Evolutionary conservation across 768 basidiomycete species (phyloP).

Genomic region (Hericium erinaceus): DNA sequence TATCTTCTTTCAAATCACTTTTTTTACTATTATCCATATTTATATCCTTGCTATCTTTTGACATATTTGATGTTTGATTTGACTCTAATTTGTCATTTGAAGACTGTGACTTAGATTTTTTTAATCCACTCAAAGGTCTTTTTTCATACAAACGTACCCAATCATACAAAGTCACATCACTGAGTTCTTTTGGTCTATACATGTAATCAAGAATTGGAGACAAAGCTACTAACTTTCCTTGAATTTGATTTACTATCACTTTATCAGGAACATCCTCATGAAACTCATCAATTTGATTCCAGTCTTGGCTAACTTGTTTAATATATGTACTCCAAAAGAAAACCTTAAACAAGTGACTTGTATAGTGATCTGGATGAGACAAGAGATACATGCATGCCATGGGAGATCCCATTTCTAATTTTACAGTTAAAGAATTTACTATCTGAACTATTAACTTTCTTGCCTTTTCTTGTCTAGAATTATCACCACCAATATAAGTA

Average conservation of each 20-base stretch:
- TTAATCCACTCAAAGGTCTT: neutral
- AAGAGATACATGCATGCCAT: conserved; percentile 28
- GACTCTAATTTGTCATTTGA: neutral
- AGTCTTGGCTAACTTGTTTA: conserved; percentile 13
- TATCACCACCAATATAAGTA: conserved; percentile 14
- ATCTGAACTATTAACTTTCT: conserved; percentile 27
- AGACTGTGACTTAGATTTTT: neutral
- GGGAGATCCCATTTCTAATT: conserved; percentile 29
- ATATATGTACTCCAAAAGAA: conserved; percentile 28
- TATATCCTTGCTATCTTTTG: no score
- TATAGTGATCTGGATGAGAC: conserved; percentile 30
- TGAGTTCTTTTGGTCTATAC: conserved; percentile 15
- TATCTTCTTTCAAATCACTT: no score
- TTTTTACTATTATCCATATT: neutral
- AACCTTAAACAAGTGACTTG: conserved; percentile 23
- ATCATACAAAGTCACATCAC: conserved; percentile 19
- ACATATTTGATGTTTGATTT: no score
- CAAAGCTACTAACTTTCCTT: conserved; percentile 10
- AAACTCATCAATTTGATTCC: conserved; percentile 1
- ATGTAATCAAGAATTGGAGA: conserved; percentile 27
- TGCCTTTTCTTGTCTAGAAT: conserved; percentile 13
- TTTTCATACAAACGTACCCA: conserved; percentile 10
- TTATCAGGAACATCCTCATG: conserved; percentile 1
- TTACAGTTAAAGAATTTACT: conserved; percentile 26
- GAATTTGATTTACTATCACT: conserved; percentile 12